Evolutionary conservation across 108 stramenopile species (phyloP).

Genomic region (Cylindrotheca fusiformis): DNA sequence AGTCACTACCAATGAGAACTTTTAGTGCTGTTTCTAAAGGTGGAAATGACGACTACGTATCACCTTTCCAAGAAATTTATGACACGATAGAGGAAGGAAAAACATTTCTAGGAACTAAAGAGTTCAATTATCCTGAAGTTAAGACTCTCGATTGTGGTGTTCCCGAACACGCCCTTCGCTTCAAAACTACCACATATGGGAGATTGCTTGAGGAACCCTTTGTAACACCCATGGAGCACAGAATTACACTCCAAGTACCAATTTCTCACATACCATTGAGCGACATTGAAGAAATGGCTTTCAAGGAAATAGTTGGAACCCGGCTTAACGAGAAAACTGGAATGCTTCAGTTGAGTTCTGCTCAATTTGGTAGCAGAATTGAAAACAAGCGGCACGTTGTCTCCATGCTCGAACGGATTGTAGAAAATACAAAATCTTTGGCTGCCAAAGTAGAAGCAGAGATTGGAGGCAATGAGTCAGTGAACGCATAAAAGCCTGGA

Average conservation of each 20-base stretch:
- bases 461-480: not conserved
- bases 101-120: constrained; percentile 46
- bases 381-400: constrained; percentile 86
- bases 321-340: constrained; percentile 60
- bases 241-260: constrained; percentile 57
- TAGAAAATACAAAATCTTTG: constrained; percentile 50
- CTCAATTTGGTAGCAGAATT: constrained; percentile 84
- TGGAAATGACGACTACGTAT: constrained; percentile 34
- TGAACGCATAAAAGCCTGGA: not conserved
- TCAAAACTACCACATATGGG: constrained; percentile 68
- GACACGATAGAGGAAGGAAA: constrained; percentile 55
- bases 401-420: constrained; percentile 79
- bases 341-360: constrained; percentile 55
- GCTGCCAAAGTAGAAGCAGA: constrained; percentile 37
- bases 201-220: constrained; percentile 62
- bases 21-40: not conserved
- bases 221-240: constrained; percentile 73
- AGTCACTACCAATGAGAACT: too few relatives aligned
- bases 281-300: constrained; percentile 49
- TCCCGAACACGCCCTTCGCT: constrained; percentile 63
- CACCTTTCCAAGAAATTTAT: constrained; percentile 69
- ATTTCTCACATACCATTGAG: constrained; percentile 59
- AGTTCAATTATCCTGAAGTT: constrained; percentile 28
- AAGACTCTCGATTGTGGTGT: constrained; percentile 75
- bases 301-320: constrained; percentile 72